Conservation (phyloP, 1,139 yeast species). For the Candida tropicalis region DNA sequence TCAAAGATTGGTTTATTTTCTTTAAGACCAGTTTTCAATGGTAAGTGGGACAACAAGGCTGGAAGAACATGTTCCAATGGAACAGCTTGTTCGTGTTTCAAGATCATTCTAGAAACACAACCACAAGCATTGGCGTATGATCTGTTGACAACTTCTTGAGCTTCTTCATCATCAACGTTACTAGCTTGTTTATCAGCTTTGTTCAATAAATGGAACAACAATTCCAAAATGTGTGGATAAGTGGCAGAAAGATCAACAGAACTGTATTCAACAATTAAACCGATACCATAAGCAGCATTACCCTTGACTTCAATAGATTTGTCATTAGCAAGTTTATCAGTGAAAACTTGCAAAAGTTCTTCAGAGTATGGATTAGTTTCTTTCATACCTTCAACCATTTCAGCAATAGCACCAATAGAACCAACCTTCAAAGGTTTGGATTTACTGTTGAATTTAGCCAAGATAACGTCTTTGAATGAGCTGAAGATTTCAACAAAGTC, state of each 20-base stretch:
- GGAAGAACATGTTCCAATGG: slow-evolving; percentile 83
- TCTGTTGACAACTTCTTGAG: slow-evolving; percentile 79
- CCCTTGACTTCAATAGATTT: slow-evolving; percentile 89
- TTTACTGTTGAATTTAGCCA: slow-evolving; percentile 62
- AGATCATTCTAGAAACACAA: slow-evolving; percentile 90
- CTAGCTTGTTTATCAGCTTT: slow-evolving; percentile 74
- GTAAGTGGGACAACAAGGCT: slow-evolving; percentile 76
- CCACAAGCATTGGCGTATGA: slow-evolving; percentile 95
- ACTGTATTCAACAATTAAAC: slow-evolving; percentile 68
- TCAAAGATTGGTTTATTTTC: slow-evolving; percentile 91
- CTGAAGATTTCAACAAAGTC: slow-evolving; percentile 75
- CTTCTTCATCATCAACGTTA: slow-evolving; percentile 68
- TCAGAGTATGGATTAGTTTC: slow-evolving; percentile 65
- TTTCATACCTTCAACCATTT: slow-evolving; percentile 78
- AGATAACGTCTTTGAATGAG: slow-evolving; percentile 69
- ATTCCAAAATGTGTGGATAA: slow-evolving; percentile 71
- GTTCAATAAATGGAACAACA: slow-evolving; percentile 75
- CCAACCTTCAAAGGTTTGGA: slow-evolving; percentile 77
- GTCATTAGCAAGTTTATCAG: slow-evolving; percentile 71
- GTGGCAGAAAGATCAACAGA: slow-evolving; percentile 59
- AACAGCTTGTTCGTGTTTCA: slow-evolving; percentile 69
- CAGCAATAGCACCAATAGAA: slow-evolving; percentile 90
- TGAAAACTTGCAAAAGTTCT: slow-evolving; percentile 71
- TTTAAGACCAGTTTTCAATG: slow-evolving; percentile 85
- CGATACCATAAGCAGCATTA: slow-evolving; percentile 95